Evolutionary conservation across 106 monocot species (phyloP), one percentile per base, ranked within the genome.

Genomic region (Triglochin maritima): DNA sequence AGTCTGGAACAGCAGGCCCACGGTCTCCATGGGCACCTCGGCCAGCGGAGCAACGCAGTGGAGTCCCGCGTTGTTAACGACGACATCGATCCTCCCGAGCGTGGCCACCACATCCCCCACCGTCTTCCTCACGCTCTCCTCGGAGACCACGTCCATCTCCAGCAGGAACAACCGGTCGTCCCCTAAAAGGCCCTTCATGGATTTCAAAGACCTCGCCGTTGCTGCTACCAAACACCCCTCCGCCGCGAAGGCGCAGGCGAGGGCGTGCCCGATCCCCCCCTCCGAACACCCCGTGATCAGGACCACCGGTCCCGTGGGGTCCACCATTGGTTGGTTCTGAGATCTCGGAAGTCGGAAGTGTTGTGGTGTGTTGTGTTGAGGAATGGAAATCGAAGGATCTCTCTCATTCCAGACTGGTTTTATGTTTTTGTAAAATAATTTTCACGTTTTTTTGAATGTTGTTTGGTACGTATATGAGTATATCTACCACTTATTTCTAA

Each of bases 241-340:
- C 44, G 83, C 51, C 0, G 90, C 87, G 62, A 95, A 95, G 44
- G 84, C 90, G 7, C 66, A 57, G 17, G 87, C 90, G 11, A 96
- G 83, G 14, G 90, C 87, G 73, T 81, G 43, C 13, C 95, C 90
- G 17, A 96, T 96, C 6, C 95, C 95, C 2, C 90, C 95, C 43
- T 87, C 85, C 0, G 95, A 87, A 75, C 90, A 90, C 43, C 95
- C 87, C 7, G 95, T 96, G 68, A 96, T 82, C 54, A 96, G 65
- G 14, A 96, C 90, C 59, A 96, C 85, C 6, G 69, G 69, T 5
- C 65, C 44, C 64, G 75, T 82, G 4, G 47, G 45, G 15, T 46
- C 65, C 46, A 41, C 68, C 56, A 55, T 57, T 56, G 1, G 58
- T 15, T 15, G 58, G 58, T 29, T 29, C 1, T 29, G 29, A 29